A percentile compares a stretch with the other conserved stretches of the same genome.
Conservation (phyloP, 2,329 filamentous ascomycete genomes). For the Fusarium sp. region DNA sequence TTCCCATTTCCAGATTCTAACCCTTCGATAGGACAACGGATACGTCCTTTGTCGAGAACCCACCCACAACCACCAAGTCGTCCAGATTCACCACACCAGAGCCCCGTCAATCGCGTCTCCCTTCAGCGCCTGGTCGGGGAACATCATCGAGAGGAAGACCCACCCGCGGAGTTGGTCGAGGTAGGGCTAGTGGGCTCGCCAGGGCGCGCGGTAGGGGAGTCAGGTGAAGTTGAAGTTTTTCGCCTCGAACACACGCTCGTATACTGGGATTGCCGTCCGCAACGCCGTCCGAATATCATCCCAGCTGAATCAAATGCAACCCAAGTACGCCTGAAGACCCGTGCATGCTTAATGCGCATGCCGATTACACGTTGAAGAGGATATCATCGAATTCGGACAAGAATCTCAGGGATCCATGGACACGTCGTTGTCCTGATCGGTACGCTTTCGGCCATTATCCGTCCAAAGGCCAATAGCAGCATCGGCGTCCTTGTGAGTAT, state of each 20-base stretch:
- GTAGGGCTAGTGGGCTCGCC: conserved; percentile 56
- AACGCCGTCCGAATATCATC: conserved; percentile 14
- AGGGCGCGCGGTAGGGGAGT: conserved; percentile 57
- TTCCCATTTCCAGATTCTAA: conserved; percentile 22
- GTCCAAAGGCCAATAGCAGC: conserved; percentile 75
- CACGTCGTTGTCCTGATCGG: conserved; percentile 41
- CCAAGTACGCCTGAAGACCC: conserved; percentile 13
- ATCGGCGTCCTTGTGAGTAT: conserved; percentile 85
- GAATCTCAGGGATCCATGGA: conserved; percentile 47
- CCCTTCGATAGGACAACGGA: conserved; percentile 75
- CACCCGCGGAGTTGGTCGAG: conserved; percentile 42
- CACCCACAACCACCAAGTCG: conserved; percentile 63
- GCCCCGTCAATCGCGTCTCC: conserved; percentile 57
- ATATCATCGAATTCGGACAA: conserved; percentile 8
- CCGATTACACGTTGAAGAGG: conserved; percentile 3
- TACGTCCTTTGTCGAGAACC: conserved; percentile 89
- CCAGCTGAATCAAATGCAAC: conserved; percentile 10
- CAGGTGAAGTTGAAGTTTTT: conserved; percentile 47
- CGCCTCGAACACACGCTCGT: conserved; percentile 14
- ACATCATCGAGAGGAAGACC: conserved; percentile 46
- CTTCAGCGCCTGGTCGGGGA: conserved; percentile 52
- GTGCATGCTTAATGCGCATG: not conserved
- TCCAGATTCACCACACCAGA: conserved; percentile 57
- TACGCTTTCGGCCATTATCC: conserved; percentile 61
- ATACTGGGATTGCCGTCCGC: conserved; percentile 28